Percentiles rank a stretch among this genome's conserved stretches.
phyloP scores from a whole-genome alignment of 1,284 basidiomycete genomes.

The Ustilago crameri region DNA sequence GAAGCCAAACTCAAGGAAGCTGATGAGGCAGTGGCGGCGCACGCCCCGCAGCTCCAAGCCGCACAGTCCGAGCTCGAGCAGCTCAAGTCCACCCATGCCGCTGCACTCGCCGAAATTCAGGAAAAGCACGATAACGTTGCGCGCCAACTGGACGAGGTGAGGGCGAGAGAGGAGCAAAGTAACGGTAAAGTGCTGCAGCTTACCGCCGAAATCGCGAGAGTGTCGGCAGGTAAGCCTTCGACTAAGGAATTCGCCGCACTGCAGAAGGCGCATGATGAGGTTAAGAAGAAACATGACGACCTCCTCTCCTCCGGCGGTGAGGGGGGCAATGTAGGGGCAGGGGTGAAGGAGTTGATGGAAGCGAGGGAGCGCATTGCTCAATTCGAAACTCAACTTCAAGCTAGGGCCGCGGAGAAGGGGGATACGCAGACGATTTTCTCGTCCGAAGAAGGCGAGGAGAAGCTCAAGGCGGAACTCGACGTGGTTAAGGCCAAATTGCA shows the following conservation, averaged over 20 bases:
- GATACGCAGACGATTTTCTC: too few species aligned
- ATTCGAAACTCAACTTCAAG: conserved; percentile 17
- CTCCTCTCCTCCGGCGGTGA: neutral
- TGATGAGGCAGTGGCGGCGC: conserved; percentile 7
- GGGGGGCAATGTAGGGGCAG: neutral
- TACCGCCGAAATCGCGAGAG: conserved; percentile 33
- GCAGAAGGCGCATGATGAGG: conserved; percentile 34
- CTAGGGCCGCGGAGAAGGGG: conserved; percentile 1
- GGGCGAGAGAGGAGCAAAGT: conserved; percentile 16
- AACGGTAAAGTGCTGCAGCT: conserved; percentile 35
- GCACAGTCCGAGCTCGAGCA: conserved; percentile 24
- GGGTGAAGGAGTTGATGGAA: conserved; percentile 33
- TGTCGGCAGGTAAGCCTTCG: conserved; percentile 28
- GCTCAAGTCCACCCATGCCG: conserved; percentile 22
- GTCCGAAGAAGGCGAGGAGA: conserved; percentile 6
- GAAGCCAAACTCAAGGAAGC: conserved; percentile 13
- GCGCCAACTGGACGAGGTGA: conserved; percentile 14
- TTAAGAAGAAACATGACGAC: conserved; percentile 42
- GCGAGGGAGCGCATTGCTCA: conserved; percentile 21
- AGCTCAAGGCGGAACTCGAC: conserved; percentile 8
- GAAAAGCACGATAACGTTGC: conserved; percentile 18
- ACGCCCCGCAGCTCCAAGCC: conserved; percentile 23
- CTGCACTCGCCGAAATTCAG: conserved; percentile 20
- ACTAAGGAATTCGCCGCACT: conserved; percentile 27
- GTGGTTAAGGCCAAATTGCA: neutral